Evolutionary conservation across 1,139 yeast genomes (phyloP).

Genomic region (Spathaspora sp.): DNA sequence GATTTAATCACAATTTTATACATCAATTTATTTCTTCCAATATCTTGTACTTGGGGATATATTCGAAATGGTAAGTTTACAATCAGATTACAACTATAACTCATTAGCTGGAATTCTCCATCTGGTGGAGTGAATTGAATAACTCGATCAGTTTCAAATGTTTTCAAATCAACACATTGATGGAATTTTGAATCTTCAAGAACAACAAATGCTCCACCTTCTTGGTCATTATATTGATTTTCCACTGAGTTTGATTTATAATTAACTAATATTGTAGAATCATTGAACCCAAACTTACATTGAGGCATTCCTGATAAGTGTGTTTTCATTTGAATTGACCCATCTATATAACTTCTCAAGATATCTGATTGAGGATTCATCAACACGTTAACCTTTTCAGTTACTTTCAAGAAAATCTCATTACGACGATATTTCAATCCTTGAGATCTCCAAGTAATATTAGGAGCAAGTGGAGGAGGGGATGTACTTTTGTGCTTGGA

Average conservation of each 20-base stretch:
- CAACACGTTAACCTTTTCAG: constrained; percentile 71
- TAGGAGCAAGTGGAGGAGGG: background rate
- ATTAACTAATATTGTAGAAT: constrained; percentile 30
- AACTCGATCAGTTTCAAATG: constrained; percentile 76
- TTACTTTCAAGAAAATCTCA: constrained; percentile 75
- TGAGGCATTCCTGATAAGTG: constrained; percentile 75
- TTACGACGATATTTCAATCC: constrained; percentile 81
- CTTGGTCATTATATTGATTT: constrained; percentile 13
- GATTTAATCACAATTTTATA: constrained; percentile 65
- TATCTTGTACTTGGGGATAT: constrained; percentile 57
- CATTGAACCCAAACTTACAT: constrained; percentile 64
- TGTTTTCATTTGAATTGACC: constrained; percentile 69
- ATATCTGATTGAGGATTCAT: constrained; percentile 61
- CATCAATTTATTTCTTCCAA: constrained; percentile 50
- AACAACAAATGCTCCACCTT: constrained; percentile 46
- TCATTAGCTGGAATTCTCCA: constrained; percentile 87
- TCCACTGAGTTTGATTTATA: constrained; percentile 10
- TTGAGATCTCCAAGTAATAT: constrained; percentile 64
- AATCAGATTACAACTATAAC: constrained; percentile 57
- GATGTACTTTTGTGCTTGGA: background rate
- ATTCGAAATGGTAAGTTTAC: constrained; percentile 72
- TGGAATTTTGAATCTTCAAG: constrained; percentile 86
- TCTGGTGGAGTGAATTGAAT: constrained; percentile 92
- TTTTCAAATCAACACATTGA: constrained; percentile 81
- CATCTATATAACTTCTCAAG: constrained; percentile 73